Base-by-base conservation (phyloP, 169 alveolate species). In the Ichthyophthirius multifiliis region DNA sequence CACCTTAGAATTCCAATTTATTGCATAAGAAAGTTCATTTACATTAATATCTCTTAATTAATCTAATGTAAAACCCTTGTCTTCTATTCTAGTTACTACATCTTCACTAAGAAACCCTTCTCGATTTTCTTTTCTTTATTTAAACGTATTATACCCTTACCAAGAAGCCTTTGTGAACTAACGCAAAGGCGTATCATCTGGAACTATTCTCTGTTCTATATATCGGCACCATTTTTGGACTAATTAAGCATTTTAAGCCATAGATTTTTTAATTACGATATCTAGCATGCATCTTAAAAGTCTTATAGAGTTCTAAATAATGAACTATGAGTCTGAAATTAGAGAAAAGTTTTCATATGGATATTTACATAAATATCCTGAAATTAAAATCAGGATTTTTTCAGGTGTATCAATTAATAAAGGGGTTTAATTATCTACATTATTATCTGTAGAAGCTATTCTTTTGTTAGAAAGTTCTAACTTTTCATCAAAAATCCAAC, bases 221-320 rank as follows among this genome's bases (percentile, higher is more conserved):
- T 83, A 86, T 84, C 90, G 90, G 41, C 97, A 91, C 92, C 92
- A 94, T 78, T 87, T 95, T 63, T 93, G 82, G 77, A 94, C 88
- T 45, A 88, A 92, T 65, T 92, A 89, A 65, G 97, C 85, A 82
- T 95, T 82, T 76, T 87, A 81, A 46, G 97, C 83, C 90, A 93
- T 83, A 84, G 89, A 87, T 81, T 89, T 95, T 65, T 94, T 94
- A 86, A 95, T 62, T 4, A 89, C 90, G 32, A 96, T 92, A 82
- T 97, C 99, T 74, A 92, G 97, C 84, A 96, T 94, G 30, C 99
- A 97, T 82, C 98, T 92, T 34, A 96, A 82, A 12, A 97, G 88
- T 86, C 99, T 93, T n/a, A 97, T 96, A 20, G 96, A 83, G 80
- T 98, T 98, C 83, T 98, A 97, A 43, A 96, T 93, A 37, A 97